Base-by-base conservation (phyloP, 2,329 filamentous ascomycete species). In the Neoascochyta sp. region DNA sequence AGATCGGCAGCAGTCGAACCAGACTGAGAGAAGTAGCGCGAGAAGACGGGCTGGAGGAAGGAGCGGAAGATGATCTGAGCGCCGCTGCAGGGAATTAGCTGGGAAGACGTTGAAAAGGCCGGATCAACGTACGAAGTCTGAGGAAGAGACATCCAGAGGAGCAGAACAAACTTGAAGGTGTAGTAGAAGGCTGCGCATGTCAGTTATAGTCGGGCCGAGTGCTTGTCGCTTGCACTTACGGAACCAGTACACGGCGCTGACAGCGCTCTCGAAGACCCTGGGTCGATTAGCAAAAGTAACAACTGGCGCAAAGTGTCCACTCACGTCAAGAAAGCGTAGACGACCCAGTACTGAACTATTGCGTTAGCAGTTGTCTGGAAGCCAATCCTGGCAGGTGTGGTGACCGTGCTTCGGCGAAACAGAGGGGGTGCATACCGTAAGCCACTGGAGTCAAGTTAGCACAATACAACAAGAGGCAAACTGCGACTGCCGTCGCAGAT, bases 101-200 rank as follows among this genome's bases (percentile, higher is more conserved):
- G 18, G 15, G n/a, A n/a, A n/a, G n/a, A 17, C 15, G 23, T 43
- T 17, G 43, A 45, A 62, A 54, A 43, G 9, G n/a, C 15, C 18
- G 13, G 15, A 15, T 11, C 22, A 23, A 72, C 83, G 64, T 82
- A 95, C 90, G 75, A 75, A 74, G 93, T 95, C 67, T 86, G 78
- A 66, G 92, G 92, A 59, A 98, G 87, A 54, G 90, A 81, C 72
- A 98, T 88, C 92, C 92, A 98, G 65, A 98, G 81, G 57, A 96
- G 77, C 66, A 96, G 84, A 62, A 93, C 74, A 64, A 98, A 95
- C 79, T 98, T 98, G 84, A 98, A 96, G 64, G 89, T 90, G 71
- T 86, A 98, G 83, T 98, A 98, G 75, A 98, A 98, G 62, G 92
- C 68, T 66, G 34, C n/a, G 7, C 18, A 14, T 12, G 35, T 54